Evolutionary conservation across 140 eudicot genomes (phyloP), one percentile per base, ranked within the genome.

Genomic region (Oenanthe javanica): DNA sequence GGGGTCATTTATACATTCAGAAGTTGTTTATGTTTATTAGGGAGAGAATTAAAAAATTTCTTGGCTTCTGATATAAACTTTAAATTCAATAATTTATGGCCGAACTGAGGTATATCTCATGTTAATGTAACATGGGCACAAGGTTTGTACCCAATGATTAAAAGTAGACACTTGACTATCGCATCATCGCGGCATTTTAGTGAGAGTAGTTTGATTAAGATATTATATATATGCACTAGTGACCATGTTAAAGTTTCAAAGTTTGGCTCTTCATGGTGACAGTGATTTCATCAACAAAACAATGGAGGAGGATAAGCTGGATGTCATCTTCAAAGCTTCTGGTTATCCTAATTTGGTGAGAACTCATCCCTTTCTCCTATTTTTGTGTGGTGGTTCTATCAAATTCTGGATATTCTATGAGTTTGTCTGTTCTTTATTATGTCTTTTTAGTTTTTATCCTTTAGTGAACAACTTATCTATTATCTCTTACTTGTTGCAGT

Each of bases 301-400:
- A 77, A 69, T 85, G 67, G 79, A 85, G 69, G 89, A 87, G 76
- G 85, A 82, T 84, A 89, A 82, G 49, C 42, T 66, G 77, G n/a
- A 64, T 63, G 55, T 40, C 74, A 81, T 67, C 82, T 78, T 77
- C 80, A 86, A 78, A 75, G 85, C 82, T 79, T 76, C 84, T 77
- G 72, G 69, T 76, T 81, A 66, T 85, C 81, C 81, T 43, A 79
- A 85, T 78, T 72, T 21, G 75, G 93, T 89, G 74, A 79, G 85
- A 55, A 72, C 13, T 48, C 50, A 64, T 18, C 36, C 52, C 23
- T 72, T 72, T 73, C 16, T 48, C 43, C 61, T 40, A 74, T 31
- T 81, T 51, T 45, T 36, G 72, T 78, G 46, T 81, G 76, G 67
- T 63, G 81, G 45, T 78, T 61, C 16, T 57, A 45, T 72, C 25